Evolutionary conservation across 108 stramenopile genomes (phyloP), one percentile per base, ranked within the genome.

Genomic region (Pelagomonas calceolata): DNA sequence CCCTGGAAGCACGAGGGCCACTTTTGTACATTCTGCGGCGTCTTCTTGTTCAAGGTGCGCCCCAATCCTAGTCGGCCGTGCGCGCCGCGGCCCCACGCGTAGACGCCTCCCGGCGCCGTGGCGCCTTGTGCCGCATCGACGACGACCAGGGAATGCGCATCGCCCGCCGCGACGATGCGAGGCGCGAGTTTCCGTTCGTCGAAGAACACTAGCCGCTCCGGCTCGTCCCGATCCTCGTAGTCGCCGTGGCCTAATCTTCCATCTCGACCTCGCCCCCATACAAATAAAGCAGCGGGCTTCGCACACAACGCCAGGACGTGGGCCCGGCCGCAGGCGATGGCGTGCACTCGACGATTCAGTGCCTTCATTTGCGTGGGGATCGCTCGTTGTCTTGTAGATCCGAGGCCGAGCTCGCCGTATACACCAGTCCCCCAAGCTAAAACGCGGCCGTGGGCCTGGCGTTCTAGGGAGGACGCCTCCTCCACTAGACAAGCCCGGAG

Each of bases 31-130:
- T 51, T 34, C 17, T 39, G 39, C 15, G 77, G 77, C 14, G 10
- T 9, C 7, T 30, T 29, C 15, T 33, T 35, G 65, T 75, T 73
- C 29, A 43, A 21, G 30, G 68, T 44, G 15, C 68, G 34, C 30
- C 77, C 73, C 4, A 36, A 36, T 7, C 77, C 77, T 4, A 78
- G 68, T 12, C 73, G 67, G 32, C 77, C 77, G 65, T 78, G 66
- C 21, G 68, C 71, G 36, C 77, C 77, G 33, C 73, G 33, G 34
- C 77, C 77, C 73, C 73, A 78, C 5, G 65, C 66, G 71, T 67
- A 72, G 32, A 71, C 70, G 39, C 39, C 39, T 12, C 9, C 9
- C 39, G 9, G 39, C 39, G 5, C 39, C 9, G 9, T 5, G 9
- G 39, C 39, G 39, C 12, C 39, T 32, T 63, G 12, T 36, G 18